Conservation (phyloP, 345 rosid species). For the Populus euphratica region DNA sequence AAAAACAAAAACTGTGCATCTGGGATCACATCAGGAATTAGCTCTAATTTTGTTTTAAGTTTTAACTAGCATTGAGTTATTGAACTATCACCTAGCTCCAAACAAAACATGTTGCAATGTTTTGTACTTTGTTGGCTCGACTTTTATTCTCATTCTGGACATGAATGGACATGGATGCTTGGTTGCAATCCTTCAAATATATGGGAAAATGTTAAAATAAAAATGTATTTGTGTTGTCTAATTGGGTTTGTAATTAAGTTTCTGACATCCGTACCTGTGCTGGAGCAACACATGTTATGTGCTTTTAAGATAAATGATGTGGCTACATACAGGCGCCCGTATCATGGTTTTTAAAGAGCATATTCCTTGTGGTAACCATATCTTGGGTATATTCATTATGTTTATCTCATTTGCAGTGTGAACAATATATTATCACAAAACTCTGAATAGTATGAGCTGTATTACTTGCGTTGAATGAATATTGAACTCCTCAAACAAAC, state of each 20-base stretch:
- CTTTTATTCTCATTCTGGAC: background rate
- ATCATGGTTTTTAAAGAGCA: background rate
- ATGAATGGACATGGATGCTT: background rate
- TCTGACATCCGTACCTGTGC: background rate
- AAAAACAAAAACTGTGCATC: background rate
- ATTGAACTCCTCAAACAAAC: too few relatives aligned
- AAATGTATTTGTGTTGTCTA: background rate
- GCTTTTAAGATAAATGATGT: background rate
- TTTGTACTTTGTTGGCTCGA: background rate
- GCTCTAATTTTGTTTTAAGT: background rate
- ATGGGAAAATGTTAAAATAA: background rate
- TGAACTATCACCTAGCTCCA: background rate
- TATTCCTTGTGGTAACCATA: background rate
- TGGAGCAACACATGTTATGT: background rate
- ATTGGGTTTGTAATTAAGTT: background rate
- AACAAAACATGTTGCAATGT: background rate
- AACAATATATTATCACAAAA: background rate
- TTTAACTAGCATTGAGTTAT: background rate
- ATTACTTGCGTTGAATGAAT: too few relatives aligned
- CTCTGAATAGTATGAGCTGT: background rate
- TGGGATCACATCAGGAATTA: background rate
- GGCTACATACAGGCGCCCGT: background rate
- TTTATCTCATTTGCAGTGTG: background rate
- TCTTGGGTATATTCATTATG: background rate
- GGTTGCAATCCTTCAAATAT: background rate